Evolutionary conservation across 441 rosid genomes (phyloP).

Genomic region (Biscutella auriculata): DNA sequence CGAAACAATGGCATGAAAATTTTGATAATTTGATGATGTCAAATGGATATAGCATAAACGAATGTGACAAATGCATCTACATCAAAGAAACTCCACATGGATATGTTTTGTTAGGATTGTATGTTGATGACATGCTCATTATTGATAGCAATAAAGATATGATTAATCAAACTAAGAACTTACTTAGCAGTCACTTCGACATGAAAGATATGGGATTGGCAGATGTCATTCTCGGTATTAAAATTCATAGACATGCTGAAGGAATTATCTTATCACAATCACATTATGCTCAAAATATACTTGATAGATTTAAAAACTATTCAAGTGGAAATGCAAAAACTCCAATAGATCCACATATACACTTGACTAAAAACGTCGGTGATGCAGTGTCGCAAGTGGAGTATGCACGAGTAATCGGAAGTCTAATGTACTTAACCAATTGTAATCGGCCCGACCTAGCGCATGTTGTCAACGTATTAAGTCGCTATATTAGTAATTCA

Average conservation of each 20-base stretch:
- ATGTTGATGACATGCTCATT: too few species aligned
- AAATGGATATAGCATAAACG: too few species aligned
- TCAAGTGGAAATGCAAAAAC: neutral
- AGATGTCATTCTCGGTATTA: too few species aligned
- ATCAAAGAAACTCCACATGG: too few species aligned
- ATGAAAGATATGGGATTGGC: neutral
- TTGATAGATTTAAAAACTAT: neutral
- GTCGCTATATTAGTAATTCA: too few species aligned
- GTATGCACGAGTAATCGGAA: neutral
- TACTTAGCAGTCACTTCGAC: neutral
- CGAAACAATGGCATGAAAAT: too few species aligned
- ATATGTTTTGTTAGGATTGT: too few species aligned
- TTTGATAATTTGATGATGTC: too few species aligned
- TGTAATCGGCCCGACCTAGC: neutral
- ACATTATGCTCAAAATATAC: neutral
- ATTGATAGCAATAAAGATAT: too few species aligned
- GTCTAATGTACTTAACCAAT: neutral
- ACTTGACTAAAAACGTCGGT: neutral
- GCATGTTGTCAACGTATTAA: neutral
- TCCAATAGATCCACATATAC: neutral
- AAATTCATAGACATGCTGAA: neutral
- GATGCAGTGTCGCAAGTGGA: neutral
- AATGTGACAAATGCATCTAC: too few species aligned
- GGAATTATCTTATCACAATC: neutral
- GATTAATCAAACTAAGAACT: too few species aligned